These are phyloP conservation scores for Arxiozyma bovina DNA, from an alignment of 1,139 yeast species.

Conservation along the genomic window DNA sequence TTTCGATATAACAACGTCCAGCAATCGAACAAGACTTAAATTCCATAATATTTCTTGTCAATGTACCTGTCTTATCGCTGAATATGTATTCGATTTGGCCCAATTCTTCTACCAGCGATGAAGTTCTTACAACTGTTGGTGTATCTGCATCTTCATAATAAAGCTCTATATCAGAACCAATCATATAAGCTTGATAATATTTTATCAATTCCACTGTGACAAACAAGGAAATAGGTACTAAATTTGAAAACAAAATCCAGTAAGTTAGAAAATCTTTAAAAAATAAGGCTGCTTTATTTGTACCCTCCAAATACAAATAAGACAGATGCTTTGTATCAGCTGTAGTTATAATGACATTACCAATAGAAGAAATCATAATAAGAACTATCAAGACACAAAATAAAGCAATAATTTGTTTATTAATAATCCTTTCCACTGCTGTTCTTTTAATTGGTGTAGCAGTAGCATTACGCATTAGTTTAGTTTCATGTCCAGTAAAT, in stretches of 20 bases:
- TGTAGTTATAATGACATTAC: conserved; percentile 69
- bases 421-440: conserved; percentile 92
- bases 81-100: conserved; percentile 95
- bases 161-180: conserved; percentile 89
- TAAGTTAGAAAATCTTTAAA: conserved; percentile 83
- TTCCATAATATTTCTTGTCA: conserved; percentile 93
- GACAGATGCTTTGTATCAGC: conserved; percentile 46
- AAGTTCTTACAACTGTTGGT: conserved; percentile 90
- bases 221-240: conserved; percentile 90
- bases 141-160: conserved; percentile 82
- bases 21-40: conserved; percentile 91
- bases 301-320: conserved; percentile 63
- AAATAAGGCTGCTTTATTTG: conserved; percentile 60
- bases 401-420: conserved; percentile 80
- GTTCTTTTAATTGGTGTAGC: conserved; percentile 97
- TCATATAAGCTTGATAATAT: conserved; percentile 89
- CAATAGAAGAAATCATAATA: conserved; percentile 73
- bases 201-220: conserved; percentile 94
- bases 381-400: conserved; percentile 71
- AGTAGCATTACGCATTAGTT: conserved; percentile 95
- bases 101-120: conserved; percentile 88
- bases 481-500: conserved; percentile 97
- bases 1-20: conserved; percentile 80
- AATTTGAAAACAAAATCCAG: conserved; percentile 91
- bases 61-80: conserved; percentile 93